Evolutionary conservation across 352 stramenopile genomes (phyloP), one percentile per base, ranked within the genome.

Genomic region (Globisporangium nagaii): DNA sequence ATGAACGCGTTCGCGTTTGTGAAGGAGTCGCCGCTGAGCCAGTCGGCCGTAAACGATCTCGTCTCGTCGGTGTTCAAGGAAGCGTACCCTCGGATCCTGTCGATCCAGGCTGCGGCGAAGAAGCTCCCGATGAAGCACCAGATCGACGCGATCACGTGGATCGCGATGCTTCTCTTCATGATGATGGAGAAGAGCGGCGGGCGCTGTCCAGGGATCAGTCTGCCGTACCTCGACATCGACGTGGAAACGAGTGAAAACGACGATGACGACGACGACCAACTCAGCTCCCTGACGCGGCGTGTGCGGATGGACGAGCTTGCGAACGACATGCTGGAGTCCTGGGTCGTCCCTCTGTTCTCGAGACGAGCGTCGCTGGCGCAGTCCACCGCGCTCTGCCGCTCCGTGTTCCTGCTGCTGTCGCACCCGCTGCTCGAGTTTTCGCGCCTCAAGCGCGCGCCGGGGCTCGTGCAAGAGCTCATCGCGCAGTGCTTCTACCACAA

Each of bases 161-260:
- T 92, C 27, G 48, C 73, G 1, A 90, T 88, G 84, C 56, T 94
- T n/a, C 56, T 89, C 35, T 84, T 73, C 56, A 87, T 86, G 55
- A 90, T 94, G 79, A 90, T 92, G 75, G 81, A 92, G 36, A 71
- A 74, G 22, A 89, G 65, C 9, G 84, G 84, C 2, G 79, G 77
- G 10, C 63, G 64, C 28, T 89, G 71, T 48, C 77, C 84, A 4
- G 73, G 81, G 28, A 36, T 92, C 12, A 88, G 79, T 53, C 68
- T 86, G 10, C 71, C 84, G 12, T 86, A 83, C 36, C 50, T 94
- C 13, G 73, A 86, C 25, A 80, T 94, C 37, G 84, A 94, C 54
- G 46, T 73, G 10, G 8, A 61, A 65, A 25, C 28, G 24, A n/a
- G 48, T 15, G n/a, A 19, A 22, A 20, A 68, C 37, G 40, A 70